These are phyloP conservation scores for Gossypium longicalyx DNA, from an alignment of 345 rosid species.

Conservation along the genomic window DNA sequence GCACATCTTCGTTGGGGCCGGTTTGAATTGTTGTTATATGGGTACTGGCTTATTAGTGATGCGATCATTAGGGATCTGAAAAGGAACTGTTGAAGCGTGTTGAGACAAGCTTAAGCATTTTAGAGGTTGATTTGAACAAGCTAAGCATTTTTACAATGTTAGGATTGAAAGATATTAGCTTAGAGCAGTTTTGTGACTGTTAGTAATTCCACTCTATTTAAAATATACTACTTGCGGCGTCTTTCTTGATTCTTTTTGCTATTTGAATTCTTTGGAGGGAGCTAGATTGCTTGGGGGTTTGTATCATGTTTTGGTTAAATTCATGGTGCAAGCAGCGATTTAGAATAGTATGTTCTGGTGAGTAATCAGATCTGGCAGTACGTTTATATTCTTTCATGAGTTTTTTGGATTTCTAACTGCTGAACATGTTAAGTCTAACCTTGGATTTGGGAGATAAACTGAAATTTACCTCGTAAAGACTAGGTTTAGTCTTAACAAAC, in stretches of 20 bases:
- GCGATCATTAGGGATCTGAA: not conserved
- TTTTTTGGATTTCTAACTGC: not conserved
- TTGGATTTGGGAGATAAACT: conserved; percentile 7
- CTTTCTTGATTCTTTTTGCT: conserved; percentile 1
- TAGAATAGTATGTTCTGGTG: not conserved
- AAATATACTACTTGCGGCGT: not conserved
- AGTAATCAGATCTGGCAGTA: not conserved
- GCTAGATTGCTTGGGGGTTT: not conserved
- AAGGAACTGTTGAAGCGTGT: not conserved
- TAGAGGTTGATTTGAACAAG: not conserved
- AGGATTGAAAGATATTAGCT: not conserved
- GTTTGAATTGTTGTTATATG: not conserved
- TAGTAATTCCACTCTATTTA: not conserved
- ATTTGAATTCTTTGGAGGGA: not conserved
- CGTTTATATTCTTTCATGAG: not conserved
- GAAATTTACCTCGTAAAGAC: not conserved
- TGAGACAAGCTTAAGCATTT: not conserved
- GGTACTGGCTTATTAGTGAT: not conserved
- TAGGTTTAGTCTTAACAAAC: not conserved
- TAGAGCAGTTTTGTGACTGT: not conserved
- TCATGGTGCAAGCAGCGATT: not conserved
- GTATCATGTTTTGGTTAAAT: not conserved
- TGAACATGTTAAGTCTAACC: not conserved
- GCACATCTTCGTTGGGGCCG: not conserved
- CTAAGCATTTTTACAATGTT: not conserved